Conservation (phyloP, 345 rosid species). For the Populus euphratica region DNA sequence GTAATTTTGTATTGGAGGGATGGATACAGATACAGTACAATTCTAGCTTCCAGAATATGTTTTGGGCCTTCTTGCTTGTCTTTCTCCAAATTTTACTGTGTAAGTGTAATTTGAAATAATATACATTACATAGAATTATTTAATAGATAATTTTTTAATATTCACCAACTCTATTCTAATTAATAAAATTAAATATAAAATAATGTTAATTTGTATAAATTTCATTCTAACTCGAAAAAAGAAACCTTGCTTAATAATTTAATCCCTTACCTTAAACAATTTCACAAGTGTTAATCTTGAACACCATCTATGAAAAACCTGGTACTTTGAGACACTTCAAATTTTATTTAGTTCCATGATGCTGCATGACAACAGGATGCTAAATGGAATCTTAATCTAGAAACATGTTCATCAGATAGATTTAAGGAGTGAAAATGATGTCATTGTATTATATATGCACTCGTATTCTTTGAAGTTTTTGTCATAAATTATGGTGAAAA, state of each 20-base stretch:
- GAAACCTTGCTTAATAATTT: too few species aligned
- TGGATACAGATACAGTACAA: neutral
- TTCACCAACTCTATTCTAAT: too few species aligned
- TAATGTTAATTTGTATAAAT: too few species aligned
- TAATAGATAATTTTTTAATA: too few species aligned
- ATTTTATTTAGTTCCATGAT: neutral
- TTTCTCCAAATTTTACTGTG: neutral
- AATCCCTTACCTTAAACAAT: too few species aligned
- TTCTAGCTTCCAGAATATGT: neutral
- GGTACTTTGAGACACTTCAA: neutral
- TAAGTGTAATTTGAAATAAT: too few species aligned
- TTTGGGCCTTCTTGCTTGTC: neutral
- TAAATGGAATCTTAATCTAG: neutral
- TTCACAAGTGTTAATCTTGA: neutral
- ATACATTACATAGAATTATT: too few species aligned
- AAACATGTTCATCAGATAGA: too few species aligned
- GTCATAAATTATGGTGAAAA: neutral
- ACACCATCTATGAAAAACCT: neutral
- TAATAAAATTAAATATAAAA: too few species aligned
- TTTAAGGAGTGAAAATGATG: slow-evolving; percentile 7
- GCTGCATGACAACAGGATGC: slow-evolving; percentile 4
- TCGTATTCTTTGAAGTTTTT: neutral
- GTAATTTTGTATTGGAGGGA: neutral
- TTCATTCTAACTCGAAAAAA: too few species aligned
- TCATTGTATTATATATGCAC: neutral